phyloP scores from a whole-genome alignment of 306 rosid species.

The Lathyrus oleraceus region DNA sequence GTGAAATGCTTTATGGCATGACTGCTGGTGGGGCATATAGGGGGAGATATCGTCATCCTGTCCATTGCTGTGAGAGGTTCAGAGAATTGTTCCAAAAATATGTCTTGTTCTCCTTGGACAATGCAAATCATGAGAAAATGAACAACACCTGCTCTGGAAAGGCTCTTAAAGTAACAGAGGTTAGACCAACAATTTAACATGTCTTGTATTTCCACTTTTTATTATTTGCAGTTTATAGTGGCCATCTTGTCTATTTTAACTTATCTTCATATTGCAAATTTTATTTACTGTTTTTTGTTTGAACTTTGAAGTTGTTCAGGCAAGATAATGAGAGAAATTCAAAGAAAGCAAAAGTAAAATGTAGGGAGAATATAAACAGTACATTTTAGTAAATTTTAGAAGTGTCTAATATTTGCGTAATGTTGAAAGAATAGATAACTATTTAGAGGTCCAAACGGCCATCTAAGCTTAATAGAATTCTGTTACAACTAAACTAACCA shows the following conservation, averaged over 20 bases:
- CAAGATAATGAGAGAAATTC: not conserved
- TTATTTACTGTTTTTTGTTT: not conserved
- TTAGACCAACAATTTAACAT: constrained; percentile 36
- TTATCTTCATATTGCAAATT: constrained; percentile 19
- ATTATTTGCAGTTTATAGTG: constrained; percentile 23
- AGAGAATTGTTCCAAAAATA: constrained; percentile 85
- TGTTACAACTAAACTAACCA: not conserved
- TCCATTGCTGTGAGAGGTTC: constrained; percentile 94
- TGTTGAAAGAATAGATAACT: not conserved
- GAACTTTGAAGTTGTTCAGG: constrained; percentile 5
- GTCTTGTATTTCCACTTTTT: constrained; percentile 14
- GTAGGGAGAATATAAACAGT: not conserved
- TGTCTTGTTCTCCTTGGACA: constrained; percentile 62
- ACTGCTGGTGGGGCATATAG: constrained; percentile 84
- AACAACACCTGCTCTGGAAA: constrained; percentile 78
- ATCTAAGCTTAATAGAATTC: not conserved
- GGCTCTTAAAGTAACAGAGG: constrained; percentile 97
- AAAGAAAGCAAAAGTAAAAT: constrained; percentile 4
- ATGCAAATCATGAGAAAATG: constrained; percentile 69
- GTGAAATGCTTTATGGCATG: constrained; percentile 77
- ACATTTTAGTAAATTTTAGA: not conserved
- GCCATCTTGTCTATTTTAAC: constrained; percentile 9
- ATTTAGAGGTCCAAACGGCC: not conserved
- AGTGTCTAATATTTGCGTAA: not conserved
- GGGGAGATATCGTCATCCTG: constrained; percentile 96